Evolutionary conservation across 2,329 filamentous ascomycete species (phyloP).

Genomic region (Hypoxylon sp.): DNA sequence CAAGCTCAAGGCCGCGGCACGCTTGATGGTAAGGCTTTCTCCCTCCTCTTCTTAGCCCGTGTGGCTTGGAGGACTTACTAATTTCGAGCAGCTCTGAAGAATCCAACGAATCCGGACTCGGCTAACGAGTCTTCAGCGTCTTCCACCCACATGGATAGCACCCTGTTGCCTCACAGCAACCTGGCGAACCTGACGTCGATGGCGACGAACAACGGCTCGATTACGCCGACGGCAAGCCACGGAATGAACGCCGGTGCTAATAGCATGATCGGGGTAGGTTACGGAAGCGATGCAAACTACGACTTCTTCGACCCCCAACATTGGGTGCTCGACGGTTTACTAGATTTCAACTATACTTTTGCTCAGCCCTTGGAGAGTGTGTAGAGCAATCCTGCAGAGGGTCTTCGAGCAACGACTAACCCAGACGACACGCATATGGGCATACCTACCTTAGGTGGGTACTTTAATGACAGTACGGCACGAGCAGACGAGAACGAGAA

Average conservation of each 20-base stretch:
- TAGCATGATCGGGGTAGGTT: constrained; percentile 62
- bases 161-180: constrained; percentile 60
- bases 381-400: too few species aligned
- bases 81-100: constrained; percentile 72
- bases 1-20: constrained; percentile 73
- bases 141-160: constrained; percentile 70
- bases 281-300: constrained; percentile 72
- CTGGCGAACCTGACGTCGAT: constrained; percentile 59
- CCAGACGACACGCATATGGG: neutral
- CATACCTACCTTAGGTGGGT: neutral
- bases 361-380: constrained; percentile 60
- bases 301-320: constrained; percentile 93
- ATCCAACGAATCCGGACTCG: constrained; percentile 85
- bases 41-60: constrained; percentile 36
- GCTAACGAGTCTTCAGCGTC: constrained; percentile 75
- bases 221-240: constrained; percentile 60
- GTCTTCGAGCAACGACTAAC: too few species aligned
- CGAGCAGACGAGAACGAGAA: constrained; percentile 26
- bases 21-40: constrained; percentile 68
- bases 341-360: constrained; percentile 79
- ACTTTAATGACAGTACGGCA: constrained; percentile 9
- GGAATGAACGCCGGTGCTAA: constrained; percentile 54
- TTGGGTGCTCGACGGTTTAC: constrained; percentile 88
- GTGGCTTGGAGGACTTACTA: constrained; percentile 44
- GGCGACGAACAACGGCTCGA: constrained; percentile 55